Conservation (phyloP, 2,329 filamentous ascomycete species). For the Beauveria sp. region DNA sequence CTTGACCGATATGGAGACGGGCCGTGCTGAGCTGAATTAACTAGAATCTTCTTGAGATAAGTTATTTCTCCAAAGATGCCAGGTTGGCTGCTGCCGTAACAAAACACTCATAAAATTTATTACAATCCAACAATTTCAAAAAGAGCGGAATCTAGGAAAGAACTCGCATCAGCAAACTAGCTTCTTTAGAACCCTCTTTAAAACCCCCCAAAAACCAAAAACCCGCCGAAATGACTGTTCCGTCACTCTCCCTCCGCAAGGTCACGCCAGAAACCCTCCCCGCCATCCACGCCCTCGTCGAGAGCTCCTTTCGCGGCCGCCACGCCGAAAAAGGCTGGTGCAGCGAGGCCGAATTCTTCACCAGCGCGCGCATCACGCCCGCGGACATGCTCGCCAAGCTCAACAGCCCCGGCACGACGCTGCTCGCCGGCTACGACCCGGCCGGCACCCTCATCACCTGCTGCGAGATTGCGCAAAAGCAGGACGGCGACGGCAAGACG, state of each 20-base stretch:
- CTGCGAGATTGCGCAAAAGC: constrained; percentile 32
- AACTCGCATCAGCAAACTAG: not conserved
- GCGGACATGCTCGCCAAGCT: constrained; percentile 32
- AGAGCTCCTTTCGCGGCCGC: constrained; percentile 37
- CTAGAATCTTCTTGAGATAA: not conserved
- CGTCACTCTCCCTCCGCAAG: constrained; percentile 26
- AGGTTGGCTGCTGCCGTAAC: not conserved
- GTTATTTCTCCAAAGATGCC: not conserved
- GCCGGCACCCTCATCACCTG: constrained; percentile 29
- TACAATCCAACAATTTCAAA: not conserved
- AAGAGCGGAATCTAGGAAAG: not conserved
- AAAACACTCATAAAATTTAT: not conserved
- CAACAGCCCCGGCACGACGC: constrained; percentile 24
- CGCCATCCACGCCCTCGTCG: constrained; percentile 30
- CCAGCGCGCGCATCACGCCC: constrained; percentile 35
- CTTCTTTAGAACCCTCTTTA: too few relatives aligned
- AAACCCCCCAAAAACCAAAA: not conserved
- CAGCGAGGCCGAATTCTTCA: constrained; percentile 37
- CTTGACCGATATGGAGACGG: not conserved
- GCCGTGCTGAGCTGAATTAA: not conserved
- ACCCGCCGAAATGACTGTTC: constrained; percentile 1
- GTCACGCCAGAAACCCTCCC: constrained; percentile 26
- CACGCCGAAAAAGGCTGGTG: constrained; percentile 36
- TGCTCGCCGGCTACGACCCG: constrained; percentile 30
- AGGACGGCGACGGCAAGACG: constrained; percentile 10